Evolutionary conservation across 371 early-diverging fungal species (phyloP).

Genomic region (Syncephalastrum racemosum): DNA sequence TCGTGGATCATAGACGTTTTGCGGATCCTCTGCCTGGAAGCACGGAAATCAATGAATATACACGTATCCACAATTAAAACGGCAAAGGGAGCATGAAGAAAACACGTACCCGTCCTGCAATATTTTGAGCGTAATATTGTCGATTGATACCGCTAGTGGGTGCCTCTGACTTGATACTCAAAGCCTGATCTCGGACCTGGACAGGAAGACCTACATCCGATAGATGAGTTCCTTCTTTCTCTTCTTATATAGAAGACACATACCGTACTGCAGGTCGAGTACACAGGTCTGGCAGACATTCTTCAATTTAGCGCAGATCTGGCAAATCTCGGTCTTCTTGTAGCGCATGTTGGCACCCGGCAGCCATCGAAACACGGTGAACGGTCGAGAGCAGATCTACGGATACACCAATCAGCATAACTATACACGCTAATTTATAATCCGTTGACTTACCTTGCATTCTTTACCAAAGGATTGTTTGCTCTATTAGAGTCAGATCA

Average conservation of each 20-base stretch:
- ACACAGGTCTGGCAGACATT: slow-evolving; percentile 98
- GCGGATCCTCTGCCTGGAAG: slow-evolving; percentile 42
- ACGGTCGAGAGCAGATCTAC: slow-evolving; percentile 86
- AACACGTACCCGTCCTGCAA: slow-evolving; percentile 69
- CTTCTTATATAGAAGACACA: background rate
- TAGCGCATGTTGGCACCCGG: slow-evolving; percentile 94
- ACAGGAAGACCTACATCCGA: slow-evolving; percentile 70
- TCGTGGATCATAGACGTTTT: slow-evolving; percentile 69
- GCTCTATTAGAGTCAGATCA: slow-evolving; percentile 45
- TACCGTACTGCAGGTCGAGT: slow-evolving; percentile 92
- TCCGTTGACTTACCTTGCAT: slow-evolving; percentile 70
- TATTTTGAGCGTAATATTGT: slow-evolving; percentile 85
- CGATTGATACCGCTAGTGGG: slow-evolving; percentile 87
- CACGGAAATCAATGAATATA: background rate
- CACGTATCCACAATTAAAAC: background rate
- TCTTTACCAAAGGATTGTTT: slow-evolving; percentile 84
- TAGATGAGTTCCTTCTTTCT: background rate
- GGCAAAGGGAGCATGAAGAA: background rate
- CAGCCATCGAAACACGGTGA: slow-evolving; percentile 96
- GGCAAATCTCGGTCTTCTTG: slow-evolving; percentile 97
- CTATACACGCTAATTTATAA: background rate
- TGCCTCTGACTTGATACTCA: slow-evolving; percentile 72
- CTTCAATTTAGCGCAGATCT: slow-evolving; percentile 95
- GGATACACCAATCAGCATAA: background rate
- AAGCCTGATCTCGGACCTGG: slow-evolving; percentile 90